phyloP scores from a whole-genome alignment of 805 yeast genomes.

The Nakazawaea siamensis region DNA sequence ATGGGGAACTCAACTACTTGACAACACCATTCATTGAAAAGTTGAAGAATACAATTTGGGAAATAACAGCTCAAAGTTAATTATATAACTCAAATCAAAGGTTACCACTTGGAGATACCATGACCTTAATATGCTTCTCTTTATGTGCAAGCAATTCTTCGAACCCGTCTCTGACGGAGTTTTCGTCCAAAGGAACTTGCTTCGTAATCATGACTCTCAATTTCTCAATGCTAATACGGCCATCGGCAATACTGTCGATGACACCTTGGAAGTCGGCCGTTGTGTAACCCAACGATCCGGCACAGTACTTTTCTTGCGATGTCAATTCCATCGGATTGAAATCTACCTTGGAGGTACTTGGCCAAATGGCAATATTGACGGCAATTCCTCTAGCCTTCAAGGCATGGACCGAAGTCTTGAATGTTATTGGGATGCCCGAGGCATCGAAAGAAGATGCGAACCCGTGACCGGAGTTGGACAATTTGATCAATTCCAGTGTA shows the following conservation, averaged over 20 bases:
- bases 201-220: constrained; percentile 46
- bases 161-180: constrained; percentile 48
- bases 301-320: constrained; percentile 42
- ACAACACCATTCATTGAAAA: constrained; percentile 43
- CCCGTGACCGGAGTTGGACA: constrained; percentile 35
- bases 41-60: constrained; percentile 38
- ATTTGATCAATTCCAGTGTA: constrained; percentile 27
- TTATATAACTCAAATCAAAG: not conserved
- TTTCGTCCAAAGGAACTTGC: constrained; percentile 32
- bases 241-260: constrained; percentile 38
- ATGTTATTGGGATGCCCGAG: constrained; percentile 47
- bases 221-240: constrained; percentile 34
- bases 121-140: constrained; percentile 45
- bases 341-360: constrained; percentile 32
- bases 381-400: constrained; percentile 46
- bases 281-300: constrained; percentile 58
- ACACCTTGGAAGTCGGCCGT: constrained; percentile 51
- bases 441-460: constrained; percentile 45
- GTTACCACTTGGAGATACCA: constrained; percentile 32
- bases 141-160: constrained; percentile 41
- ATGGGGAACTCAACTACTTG: constrained; percentile 33
- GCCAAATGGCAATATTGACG: constrained; percentile 64
- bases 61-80: constrained; percentile 3
- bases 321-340: constrained; percentile 51
- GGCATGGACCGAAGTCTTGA: constrained; percentile 40